Conservation (phyloP, 2,329 filamentous ascomycete species). For the Rutstroemia sp. region DNA sequence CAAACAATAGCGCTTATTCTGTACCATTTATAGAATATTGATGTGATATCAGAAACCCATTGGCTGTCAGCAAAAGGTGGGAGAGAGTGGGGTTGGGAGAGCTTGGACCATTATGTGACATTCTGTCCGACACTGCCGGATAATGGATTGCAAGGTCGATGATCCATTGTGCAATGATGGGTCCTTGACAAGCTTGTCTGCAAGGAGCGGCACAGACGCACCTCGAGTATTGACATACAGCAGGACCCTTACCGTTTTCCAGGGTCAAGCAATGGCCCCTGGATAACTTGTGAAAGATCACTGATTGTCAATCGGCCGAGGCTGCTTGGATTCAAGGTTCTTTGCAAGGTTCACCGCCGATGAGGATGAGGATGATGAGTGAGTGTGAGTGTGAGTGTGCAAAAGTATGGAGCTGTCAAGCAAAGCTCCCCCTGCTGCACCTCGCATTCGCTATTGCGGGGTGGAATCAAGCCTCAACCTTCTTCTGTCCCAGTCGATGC, state of each 20-base stretch:
- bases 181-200: not conserved
- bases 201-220: not conserved
- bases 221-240: not conserved
- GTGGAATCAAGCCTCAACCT: not conserved
- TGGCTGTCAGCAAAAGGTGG: constrained; percentile 2
- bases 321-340: not conserved
- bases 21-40: constrained; percentile 7
- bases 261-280: too few relatives aligned
- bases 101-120: constrained; percentile 1
- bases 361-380: not conserved
- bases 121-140: not conserved
- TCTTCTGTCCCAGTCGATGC: too few relatives aligned
- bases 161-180: too few relatives aligned
- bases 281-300: too few relatives aligned
- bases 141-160: too few relatives aligned
- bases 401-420: not conserved
- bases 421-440: not conserved
- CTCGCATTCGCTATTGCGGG: not conserved
- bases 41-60: not conserved
- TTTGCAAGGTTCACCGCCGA: not conserved
- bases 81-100: not conserved
- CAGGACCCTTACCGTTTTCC: not conserved
- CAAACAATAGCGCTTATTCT: constrained; percentile 5
- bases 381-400: not conserved
- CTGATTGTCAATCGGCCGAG: not conserved